Percentiles rank a stretch among this genome's conserved stretches.
Evolutionary conservation across 2,329 filamentous ascomycete genomes (phyloP).

Genomic region (Fusarium sp.): DNA sequence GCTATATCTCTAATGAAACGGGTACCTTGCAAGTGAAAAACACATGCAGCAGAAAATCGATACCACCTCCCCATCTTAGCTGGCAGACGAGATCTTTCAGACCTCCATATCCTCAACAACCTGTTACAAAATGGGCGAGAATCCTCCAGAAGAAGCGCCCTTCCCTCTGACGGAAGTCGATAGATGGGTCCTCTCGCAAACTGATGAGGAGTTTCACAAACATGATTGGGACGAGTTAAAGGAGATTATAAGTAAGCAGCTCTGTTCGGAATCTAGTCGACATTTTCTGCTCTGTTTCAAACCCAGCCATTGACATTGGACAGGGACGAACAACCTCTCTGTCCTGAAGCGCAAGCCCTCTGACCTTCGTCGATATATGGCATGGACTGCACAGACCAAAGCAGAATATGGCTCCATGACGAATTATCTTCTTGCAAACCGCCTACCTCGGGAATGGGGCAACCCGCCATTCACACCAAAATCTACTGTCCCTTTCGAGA

Average conservation of each 20-base stretch:
- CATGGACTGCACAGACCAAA: slow-evolving; percentile 77
- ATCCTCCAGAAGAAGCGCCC: slow-evolving; percentile 53
- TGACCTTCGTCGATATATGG: slow-evolving; percentile 80
- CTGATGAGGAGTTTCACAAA: slow-evolving; percentile 75
- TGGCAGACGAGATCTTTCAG: not conserved
- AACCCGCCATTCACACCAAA: slow-evolving; percentile 62
- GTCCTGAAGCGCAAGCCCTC: slow-evolving; percentile 82
- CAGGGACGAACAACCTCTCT: slow-evolving; percentile 70
- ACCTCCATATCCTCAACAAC: not conserved
- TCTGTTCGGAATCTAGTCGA: not conserved
- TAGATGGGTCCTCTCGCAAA: slow-evolving; percentile 66
- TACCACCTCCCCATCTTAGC: not conserved
- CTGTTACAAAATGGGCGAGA: slow-evolving; percentile 52
- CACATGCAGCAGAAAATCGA: not conserved
- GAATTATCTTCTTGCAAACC: slow-evolving; percentile 77
- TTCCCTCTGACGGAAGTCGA: slow-evolving; percentile 70
- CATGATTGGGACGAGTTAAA: slow-evolving; percentile 80
- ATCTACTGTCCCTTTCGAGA: slow-evolving; percentile 61
- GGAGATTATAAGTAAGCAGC: slow-evolving; percentile 67
- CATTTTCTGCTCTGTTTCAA: not conserved
- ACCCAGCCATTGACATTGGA: slow-evolving; percentile 19
- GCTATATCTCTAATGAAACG: not conserved
- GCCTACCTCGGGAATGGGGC: slow-evolving; percentile 75
- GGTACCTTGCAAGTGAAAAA: not conserved
- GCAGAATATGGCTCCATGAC: slow-evolving; percentile 81